phyloP scores from a whole-genome alignment of 2,329 filamentous ascomycete species.

The Xylaria digitata region DNA sequence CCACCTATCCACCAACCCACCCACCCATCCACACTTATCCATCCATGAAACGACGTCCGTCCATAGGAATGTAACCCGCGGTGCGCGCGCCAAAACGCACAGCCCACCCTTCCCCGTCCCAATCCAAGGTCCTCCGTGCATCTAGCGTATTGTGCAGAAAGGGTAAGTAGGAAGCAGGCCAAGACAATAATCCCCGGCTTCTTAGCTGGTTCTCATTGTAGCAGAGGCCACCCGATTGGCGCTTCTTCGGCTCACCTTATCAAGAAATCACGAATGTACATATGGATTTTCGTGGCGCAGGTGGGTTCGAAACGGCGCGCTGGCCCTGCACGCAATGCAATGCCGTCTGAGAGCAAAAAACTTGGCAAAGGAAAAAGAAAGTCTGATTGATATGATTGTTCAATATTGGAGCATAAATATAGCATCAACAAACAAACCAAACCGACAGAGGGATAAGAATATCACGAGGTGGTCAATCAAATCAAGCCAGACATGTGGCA shows the following conservation, averaged over 20 bases:
- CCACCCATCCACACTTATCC: constrained; percentile 22
- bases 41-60: constrained; percentile 33
- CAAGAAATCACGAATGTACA: constrained; percentile 35
- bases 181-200: constrained; percentile 33
- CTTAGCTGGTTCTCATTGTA: constrained; percentile 21
- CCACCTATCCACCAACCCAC: not conserved
- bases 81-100: constrained; percentile 36
- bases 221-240: constrained; percentile 44
- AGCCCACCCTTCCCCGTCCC: constrained; percentile 43
- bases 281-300: constrained; percentile 38
- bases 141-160: constrained; percentile 31
- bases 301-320: constrained; percentile 36
- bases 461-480: not conserved
- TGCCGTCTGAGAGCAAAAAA: constrained; percentile 40
- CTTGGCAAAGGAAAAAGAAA: constrained; percentile 35
- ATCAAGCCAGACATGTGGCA: not conserved
- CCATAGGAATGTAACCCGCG: constrained; percentile 38
- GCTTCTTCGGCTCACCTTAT: constrained; percentile 39
- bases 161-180: constrained; percentile 24
- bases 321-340: constrained; percentile 39
- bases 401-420: constrained; percentile 13
- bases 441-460: not conserved
- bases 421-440: constrained; percentile 13
- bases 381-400: constrained; percentile 11
- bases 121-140: constrained; percentile 34